Evolutionary conservation across 108 stramenopile species (phyloP), one percentile per base, ranked within the genome.

Genomic region (Skeletonema potamos): DNA sequence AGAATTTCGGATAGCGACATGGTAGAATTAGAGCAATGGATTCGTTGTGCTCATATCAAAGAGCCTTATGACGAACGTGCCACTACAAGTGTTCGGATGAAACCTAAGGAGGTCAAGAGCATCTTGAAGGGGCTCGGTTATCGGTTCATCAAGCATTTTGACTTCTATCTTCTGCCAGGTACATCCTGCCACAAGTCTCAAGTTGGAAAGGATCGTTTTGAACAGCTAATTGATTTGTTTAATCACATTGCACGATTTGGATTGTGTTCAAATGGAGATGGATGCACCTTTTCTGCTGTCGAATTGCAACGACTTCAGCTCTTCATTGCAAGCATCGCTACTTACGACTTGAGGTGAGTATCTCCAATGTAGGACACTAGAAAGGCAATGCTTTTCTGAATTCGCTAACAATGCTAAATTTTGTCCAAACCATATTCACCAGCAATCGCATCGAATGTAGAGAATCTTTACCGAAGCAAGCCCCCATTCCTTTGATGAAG

Each of bases 211-310:
- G 63, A 76, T 64, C 61, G 66, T 17, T 78, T 73, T 58, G 41
- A 54, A 17, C 34, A 28, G 6, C 55, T 73, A 10, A 51, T 68
- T 20, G 72, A 61, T 13, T 61, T 78, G n/a, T 34, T 73, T n/a
- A 62, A 73, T 41, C 77, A 78, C 29, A 54, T 78, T 39, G 72
- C 77, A 44, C 64, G 77, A 17, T 78, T 78, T 39, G 77, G 77
- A 15, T 24, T 77, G 51, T 28, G 58, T 43, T 41, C 43, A 12
- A 4, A 13, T n/a, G 39, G 3, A 18, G 43, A 55, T 41, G 10
- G 20, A 33, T 27, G 36, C 15, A 27, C n/a, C 15, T 29, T 68
- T 18, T 64, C 56, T 10, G 11, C 18, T 1, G 33, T 44, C 3
- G 66, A 78, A 4, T 33, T 66, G 22, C 36, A 73, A 2, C 26